Evolutionary conservation across 139 green algal genomes (phyloP).

Genomic region (Gonium pectorale): DNA sequence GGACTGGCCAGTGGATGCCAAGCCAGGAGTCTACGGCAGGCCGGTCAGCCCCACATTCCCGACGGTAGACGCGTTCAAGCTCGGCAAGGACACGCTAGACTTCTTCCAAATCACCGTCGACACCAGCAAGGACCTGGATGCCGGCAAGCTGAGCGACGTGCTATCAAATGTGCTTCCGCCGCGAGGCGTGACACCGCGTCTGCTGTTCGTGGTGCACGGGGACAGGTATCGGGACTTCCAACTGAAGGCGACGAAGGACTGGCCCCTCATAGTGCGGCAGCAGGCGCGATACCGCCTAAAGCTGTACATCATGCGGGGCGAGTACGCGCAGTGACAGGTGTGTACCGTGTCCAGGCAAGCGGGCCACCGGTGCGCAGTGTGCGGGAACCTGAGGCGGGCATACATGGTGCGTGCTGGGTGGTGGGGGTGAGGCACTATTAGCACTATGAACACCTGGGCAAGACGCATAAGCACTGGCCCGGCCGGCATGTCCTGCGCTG

Average conservation of each 20-base stretch:
- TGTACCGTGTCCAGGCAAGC: background rate
- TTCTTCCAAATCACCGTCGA: background rate
- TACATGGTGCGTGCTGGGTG: no score
- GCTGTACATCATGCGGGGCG: background rate
- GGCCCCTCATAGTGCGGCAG: background rate
- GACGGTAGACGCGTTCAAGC: background rate
- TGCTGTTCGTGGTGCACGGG: background rate
- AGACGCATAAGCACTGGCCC: no score
- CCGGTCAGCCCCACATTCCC: background rate
- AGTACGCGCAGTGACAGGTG: background rate
- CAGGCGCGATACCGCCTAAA: background rate
- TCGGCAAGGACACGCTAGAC: background rate
- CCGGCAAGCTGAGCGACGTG: background rate
- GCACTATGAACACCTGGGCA: no score
- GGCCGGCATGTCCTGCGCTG: no score
- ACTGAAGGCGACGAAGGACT: background rate
- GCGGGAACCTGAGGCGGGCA: no score
- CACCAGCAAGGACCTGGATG: background rate
- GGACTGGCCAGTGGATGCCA: background rate
- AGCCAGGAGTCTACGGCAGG: background rate
- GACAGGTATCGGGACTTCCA: background rate
- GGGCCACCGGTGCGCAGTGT: no score
- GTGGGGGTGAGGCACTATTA: no score
- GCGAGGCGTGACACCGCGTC: background rate
- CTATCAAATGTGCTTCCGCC: background rate